Evolutionary conservation across 192 early-diverging fungal species (phyloP), one percentile per base, ranked within the genome.

Genomic region (Umbelopsis isabellina): DNA sequence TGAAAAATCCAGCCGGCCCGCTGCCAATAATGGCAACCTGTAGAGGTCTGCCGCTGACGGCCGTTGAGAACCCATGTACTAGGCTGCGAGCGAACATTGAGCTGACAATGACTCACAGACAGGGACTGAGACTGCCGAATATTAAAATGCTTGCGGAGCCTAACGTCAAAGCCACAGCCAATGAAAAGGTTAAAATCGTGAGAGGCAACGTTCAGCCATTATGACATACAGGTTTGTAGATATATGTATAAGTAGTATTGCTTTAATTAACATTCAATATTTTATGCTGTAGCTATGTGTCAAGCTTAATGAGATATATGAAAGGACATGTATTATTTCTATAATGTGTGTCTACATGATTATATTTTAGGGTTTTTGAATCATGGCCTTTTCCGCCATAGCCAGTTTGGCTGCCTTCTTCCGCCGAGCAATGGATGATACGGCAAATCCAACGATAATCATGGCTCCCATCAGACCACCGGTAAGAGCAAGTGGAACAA

Each of bases 1-100:
- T 92, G 77, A 98, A 99, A 75, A 98, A 96, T 0, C 95, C 96
- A 9, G 95, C 96, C 23, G 91, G 90, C 0, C 91, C 93, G 73
- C 89, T 90, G 12, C 91, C 91, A n/a, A 92, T 85, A 7, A 94
- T 80, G 7, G 92, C 91, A 1, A 92, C 65, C 4, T 72, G 76
- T 46, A 88, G 79, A 10, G 81, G 79, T n/a, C 46, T 37, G 30
- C 55, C 55, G 1, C 30, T 25, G 30, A 61, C 33, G 13, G 55
- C 55, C 18, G 55, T 61, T 30, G 55, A 61, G 16, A 61, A 61
- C 3, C 27, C 55, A 35, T 30, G 27, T 18, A 61, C 27, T 16
- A 25, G 23, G 33, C 15, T 61, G 55, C 55, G 21, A 12, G 5
- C 30, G 55, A 61, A 13, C 55, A 61, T 61, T 61, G 30, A 12